These are phyloP conservation scores for Prunus dulcis DNA, from an alignment of 306 rosid genomes.

Conservation along the genomic window DNA sequence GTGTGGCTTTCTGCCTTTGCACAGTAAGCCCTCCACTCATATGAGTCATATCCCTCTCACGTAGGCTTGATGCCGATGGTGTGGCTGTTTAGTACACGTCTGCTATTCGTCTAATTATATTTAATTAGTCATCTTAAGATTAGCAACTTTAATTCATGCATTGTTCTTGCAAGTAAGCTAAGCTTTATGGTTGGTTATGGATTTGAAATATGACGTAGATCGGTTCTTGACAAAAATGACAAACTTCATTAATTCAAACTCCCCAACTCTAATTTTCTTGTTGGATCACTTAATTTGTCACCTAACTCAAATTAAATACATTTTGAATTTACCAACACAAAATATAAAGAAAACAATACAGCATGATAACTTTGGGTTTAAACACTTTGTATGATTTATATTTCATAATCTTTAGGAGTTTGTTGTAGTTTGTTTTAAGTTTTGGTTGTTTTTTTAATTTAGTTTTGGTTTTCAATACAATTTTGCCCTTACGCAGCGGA, in stretches of 20 bases:
- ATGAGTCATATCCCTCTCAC: not conserved
- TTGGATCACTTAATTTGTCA: no score
- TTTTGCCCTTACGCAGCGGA: no score
- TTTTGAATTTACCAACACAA: no score
- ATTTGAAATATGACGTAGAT: not conserved
- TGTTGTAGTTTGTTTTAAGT: no score
- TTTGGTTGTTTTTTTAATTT: no score
- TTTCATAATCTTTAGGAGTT: no score
- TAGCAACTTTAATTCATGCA: not conserved
- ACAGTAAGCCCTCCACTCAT: conserved; percentile 9
- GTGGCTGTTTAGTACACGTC: not conserved
- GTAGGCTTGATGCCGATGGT: not conserved
- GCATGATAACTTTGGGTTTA: no score
- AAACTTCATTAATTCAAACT: not conserved
- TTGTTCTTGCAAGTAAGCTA: not conserved
- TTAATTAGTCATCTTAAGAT: not conserved
- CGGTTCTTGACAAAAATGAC: not conserved
- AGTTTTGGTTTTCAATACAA: no score
- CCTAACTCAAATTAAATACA: no score
- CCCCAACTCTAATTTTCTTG: no score
- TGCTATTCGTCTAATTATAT: not conserved
- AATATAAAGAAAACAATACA: no score
- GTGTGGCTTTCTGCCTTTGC: not conserved
- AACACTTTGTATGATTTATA: no score
- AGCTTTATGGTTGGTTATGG: not conserved